A percentile compares a stretch with the other conserved stretches of the same genome.
Conservation (phyloP, 2,329 filamentous ascomycete species). For the Aspergillus awamori region DNA sequence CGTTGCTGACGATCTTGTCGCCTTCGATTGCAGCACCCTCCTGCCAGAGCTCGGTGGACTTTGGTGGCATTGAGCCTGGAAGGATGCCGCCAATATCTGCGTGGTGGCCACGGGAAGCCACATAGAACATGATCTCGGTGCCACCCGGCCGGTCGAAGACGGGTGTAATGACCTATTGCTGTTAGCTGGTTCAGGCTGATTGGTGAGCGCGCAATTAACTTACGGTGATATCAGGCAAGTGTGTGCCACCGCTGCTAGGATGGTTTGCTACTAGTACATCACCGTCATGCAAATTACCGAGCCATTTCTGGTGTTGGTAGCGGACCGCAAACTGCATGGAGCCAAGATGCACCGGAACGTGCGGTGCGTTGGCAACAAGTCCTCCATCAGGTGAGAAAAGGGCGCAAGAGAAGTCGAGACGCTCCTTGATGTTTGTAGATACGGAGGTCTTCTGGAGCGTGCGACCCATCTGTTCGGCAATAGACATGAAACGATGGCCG, state of each 20-base stretch:
- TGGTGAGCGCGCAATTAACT: constrained; percentile 36
- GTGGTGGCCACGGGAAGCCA: constrained; percentile 78
- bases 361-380: constrained; percentile 69
- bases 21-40: constrained; percentile 52
- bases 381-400: constrained; percentile 76
- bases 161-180: constrained; percentile 64
- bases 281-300: constrained; percentile 73
- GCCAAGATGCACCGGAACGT: constrained; percentile 78
- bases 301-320: constrained; percentile 79
- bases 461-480: constrained; percentile 62
- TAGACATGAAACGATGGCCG: constrained; percentile 61
- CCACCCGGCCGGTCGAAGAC: constrained; percentile 67
- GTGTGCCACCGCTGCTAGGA: constrained; percentile 80
- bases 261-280: constrained; percentile 85
- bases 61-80: constrained; percentile 77
- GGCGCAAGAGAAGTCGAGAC: constrained; percentile 81
- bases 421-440: constrained; percentile 77
- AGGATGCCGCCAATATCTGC: constrained; percentile 84
- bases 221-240: constrained; percentile 78
- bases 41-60: constrained; percentile 51
- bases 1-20: constrained; percentile 70
- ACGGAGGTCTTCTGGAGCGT: constrained; percentile 60
- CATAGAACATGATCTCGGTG: constrained; percentile 77
- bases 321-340: constrained; percentile 84
- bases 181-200: not conserved